Evolutionary conservation across 805 yeast species (phyloP).

Genomic region (Candida taoyuanica): DNA sequence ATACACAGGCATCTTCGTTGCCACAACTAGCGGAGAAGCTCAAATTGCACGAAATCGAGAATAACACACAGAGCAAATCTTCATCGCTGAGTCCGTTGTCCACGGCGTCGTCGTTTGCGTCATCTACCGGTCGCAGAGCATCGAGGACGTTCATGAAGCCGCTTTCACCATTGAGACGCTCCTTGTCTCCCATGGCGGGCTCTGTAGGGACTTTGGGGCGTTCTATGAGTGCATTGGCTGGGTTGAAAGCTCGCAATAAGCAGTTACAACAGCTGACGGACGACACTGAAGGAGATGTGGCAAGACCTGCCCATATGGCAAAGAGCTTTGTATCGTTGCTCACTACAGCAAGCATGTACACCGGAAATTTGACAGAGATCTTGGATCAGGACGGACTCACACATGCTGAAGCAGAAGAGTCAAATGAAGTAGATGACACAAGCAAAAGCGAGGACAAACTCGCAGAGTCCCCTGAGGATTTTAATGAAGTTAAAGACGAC

Average conservation of each 20-base stretch:
- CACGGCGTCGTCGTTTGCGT: neutral
- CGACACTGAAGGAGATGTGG: conserved; percentile 28
- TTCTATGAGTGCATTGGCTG: conserved; percentile 6
- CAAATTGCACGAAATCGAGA: too few species aligned
- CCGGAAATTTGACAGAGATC: conserved; percentile 31
- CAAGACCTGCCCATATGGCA: conserved; percentile 40
- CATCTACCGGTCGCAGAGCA: conserved; percentile 5
- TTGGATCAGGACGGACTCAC: conserved; percentile 21
- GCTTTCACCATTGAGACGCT: conserved; percentile 10
- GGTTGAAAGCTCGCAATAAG: neutral
- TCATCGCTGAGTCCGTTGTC: neutral
- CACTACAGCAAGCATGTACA: conserved; percentile 52
- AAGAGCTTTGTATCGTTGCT: conserved; percentile 50
- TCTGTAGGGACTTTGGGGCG: conserved; percentile 10
- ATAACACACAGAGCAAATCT: too few species aligned
- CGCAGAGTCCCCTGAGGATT: too few species aligned
- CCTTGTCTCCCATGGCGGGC: conserved; percentile 10
- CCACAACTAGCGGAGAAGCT: too few species aligned
- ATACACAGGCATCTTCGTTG: neutral
- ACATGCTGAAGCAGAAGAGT: neutral
- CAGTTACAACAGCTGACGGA: neutral
- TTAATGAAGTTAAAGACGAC: too few species aligned
- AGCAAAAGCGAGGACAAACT: too few species aligned
- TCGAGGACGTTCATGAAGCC: conserved; percentile 9
- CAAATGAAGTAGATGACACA: conserved; percentile 2